Evolutionary conservation across 192 early-diverging fungal species (phyloP), one percentile per base, ranked within the genome.

Genomic region (Gigaspora rosea): DNA sequence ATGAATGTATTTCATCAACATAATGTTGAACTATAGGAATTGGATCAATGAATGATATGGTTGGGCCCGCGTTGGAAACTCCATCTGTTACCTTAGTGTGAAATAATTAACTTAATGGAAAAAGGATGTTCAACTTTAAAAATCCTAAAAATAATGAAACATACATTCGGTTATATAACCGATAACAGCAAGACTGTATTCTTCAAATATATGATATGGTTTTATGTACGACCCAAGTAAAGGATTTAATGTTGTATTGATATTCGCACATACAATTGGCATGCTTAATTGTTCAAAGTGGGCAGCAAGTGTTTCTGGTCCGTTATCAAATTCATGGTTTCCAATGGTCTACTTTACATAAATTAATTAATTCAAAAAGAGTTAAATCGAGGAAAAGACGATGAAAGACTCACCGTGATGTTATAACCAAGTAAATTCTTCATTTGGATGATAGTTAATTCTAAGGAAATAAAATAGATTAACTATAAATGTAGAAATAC

Each of bases 271-370:
- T 1, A 94, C 82, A 9, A 89, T 82, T 11, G 91, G 91, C 72
- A 91, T 87, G 18, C 82, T 86, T 18, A 93, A 85, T 70, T 84
- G 80, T 35, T 78, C 81, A 78, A 88, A 80, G 77, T 88, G 90
- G 1, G 62, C 71, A 36, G 80, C 86, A 22, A 90, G 71, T 73
- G 86, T 78, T 10, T 83, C 79, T 2, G 87, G 86, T 3, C 92
- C 92, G 15, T 84, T 83, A 80, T 95, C 94, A 67, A 92, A 93
- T 80, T 95, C 92, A 79, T 95, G 94, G 77, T 92, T 91, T 64
- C 90, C 89, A 68, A 90, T 80, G 8, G 79, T 78, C 32, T 68
- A 54, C 15, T 54, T 9, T 36, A 61, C 4, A 16, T 46, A 51
- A 59, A 51, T 36, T 58, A 22, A 32, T 22, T 74, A 74, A 32